Percentiles rank a stretch among this genome's conserved stretches.
Conservation (phyloP, 768 basidiomycete genomes). For the Mycena leptocephala region DNA sequence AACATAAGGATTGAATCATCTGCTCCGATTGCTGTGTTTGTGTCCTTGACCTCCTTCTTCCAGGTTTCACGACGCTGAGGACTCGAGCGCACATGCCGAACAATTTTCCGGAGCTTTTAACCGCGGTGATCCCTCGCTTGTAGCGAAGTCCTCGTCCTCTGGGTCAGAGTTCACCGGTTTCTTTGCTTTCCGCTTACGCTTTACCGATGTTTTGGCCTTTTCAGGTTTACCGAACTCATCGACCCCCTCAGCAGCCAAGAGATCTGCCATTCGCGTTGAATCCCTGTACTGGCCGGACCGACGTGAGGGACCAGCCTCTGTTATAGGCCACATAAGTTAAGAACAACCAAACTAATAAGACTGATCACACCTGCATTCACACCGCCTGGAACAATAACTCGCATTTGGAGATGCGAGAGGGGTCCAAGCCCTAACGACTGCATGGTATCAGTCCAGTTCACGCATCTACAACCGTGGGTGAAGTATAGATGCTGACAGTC, state of each 20-base stretch:
- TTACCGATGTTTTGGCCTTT: neutral
- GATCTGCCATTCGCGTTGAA: neutral
- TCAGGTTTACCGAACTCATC: neutral
- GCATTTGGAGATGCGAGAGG: neutral
- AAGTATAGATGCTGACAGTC: neutral
- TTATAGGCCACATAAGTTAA: neutral
- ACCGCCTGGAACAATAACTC: neutral
- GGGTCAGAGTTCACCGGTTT: neutral
- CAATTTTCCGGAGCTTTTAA: slow-evolving; percentile 42
- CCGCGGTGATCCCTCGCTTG: too few species aligned
- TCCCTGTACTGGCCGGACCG: neutral
- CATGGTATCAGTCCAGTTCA: neutral
- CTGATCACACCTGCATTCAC: neutral
- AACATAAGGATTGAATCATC: neutral
- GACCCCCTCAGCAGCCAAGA: neutral
- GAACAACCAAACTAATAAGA: neutral
- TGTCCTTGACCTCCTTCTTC: slow-evolving; percentile 19
- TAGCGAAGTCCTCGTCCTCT: neutral
- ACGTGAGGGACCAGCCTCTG: neutral
- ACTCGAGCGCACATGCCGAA: slow-evolving; percentile 37
- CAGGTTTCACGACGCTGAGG: slow-evolving; percentile 40
- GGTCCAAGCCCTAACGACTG: neutral
- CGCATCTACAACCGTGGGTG: neutral
- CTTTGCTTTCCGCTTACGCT: neutral
- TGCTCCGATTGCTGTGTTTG: too few species aligned